phyloP scores from a whole-genome alignment of 805 yeast genomes.

The Alloascoidea hylecoeti region DNA sequence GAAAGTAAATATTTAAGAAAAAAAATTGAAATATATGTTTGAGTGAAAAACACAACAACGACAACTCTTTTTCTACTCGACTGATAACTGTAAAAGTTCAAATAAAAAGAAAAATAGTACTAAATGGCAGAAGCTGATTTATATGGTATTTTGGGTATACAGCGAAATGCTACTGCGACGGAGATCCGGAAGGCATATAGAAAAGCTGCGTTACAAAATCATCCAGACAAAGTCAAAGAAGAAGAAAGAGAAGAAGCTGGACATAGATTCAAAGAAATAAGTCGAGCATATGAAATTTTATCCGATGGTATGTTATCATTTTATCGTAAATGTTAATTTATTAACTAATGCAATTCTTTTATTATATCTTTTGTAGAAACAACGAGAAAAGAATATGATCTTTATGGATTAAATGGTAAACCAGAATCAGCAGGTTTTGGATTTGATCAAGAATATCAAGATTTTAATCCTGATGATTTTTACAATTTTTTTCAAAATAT shows the following conservation, averaged over 20 bases:
- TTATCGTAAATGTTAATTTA: conserved; percentile 4
- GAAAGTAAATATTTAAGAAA: no score
- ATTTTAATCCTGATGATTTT: conserved; percentile 62
- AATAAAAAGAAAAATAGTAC: no score
- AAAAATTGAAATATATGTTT: no score
- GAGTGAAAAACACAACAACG: no score
- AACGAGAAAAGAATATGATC: conserved; percentile 20
- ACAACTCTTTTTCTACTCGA: no score
- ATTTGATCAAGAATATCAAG: conserved; percentile 20
- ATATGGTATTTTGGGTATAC: conserved; percentile 66
- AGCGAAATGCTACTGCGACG: conserved; percentile 41
- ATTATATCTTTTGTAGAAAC: conserved; percentile 3
- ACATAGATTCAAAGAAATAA: conserved; percentile 65
- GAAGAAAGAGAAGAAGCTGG: conserved; percentile 61
- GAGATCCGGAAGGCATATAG: conserved; percentile 83
- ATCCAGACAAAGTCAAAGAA: conserved; percentile 79
- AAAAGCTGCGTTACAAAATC: conserved; percentile 66
- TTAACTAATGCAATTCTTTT: background rate
- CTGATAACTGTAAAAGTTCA: no score
- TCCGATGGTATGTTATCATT: conserved; percentile 36
- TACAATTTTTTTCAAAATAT: conserved; percentile 49
- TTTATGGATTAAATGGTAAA: background rate
- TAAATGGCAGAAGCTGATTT: background rate
- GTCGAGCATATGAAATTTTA: conserved; percentile 75
- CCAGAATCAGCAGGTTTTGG: background rate